Evolutionary conservation across 73 alveolate species (phyloP).

Genomic region (Urostyla sp.): DNA sequence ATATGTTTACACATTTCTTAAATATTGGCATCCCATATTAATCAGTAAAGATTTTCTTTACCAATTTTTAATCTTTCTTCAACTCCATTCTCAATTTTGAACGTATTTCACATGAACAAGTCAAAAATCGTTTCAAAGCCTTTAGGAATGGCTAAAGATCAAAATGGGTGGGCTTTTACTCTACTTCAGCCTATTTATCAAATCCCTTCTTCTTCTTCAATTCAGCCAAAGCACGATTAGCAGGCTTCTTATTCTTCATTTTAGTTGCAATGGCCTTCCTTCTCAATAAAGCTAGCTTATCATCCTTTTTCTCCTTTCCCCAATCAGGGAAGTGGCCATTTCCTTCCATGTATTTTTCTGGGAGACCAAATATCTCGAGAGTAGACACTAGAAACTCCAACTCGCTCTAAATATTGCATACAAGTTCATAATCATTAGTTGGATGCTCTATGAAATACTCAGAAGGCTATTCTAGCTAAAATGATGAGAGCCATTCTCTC

Average conservation of each 20-base stretch:
- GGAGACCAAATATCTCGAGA: slow-evolving; percentile 96
- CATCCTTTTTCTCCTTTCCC: slow-evolving; percentile 91
- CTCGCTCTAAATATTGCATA: slow-evolving; percentile 86
- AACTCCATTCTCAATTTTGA: slow-evolving; percentile 85
- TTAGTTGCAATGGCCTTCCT: slow-evolving; percentile 89
- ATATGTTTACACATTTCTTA: slow-evolving; percentile 88
- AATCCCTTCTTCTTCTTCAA: slow-evolving; percentile 70
- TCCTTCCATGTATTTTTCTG: slow-evolving; percentile 94
- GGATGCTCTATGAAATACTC: slow-evolving; percentile 89
- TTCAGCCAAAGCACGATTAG: slow-evolving; percentile 62
- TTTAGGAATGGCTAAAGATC: slow-evolving; percentile 94
- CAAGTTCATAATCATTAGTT: slow-evolving; percentile 80
- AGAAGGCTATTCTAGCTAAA: slow-evolving; percentile 76
- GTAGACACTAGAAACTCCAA: slow-evolving; percentile 88
- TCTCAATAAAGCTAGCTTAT: slow-evolving; percentile 76
- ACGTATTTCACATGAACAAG: slow-evolving; percentile 90
- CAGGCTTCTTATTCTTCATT: slow-evolving; percentile 88
- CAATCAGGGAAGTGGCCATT: slow-evolving; percentile 99
- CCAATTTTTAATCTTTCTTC: slow-evolving; percentile 81
- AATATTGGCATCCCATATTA: slow-evolving; percentile 93
- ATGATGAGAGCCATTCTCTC: slow-evolving; percentile 81
- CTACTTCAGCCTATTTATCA: slow-evolving; percentile 80
- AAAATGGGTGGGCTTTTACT: slow-evolving; percentile 92
- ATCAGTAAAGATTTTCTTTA: slow-evolving; percentile 92
- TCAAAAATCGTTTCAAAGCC: slow-evolving; percentile 89